Conservation (phyloP, 768 basidiomycete genomes). For the Pholiota conissans region DNA sequence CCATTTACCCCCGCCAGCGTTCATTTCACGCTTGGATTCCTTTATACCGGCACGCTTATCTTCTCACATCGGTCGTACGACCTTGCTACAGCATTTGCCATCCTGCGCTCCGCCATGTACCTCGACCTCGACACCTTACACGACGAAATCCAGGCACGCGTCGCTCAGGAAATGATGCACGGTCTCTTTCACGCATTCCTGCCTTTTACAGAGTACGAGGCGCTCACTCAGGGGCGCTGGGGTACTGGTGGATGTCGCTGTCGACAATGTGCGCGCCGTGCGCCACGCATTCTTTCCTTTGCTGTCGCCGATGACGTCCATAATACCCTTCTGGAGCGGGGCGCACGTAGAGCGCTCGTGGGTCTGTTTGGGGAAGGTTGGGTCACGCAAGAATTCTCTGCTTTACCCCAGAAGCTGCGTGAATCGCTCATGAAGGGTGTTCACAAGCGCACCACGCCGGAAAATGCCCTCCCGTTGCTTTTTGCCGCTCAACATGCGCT, state of each 20-base stretch:
- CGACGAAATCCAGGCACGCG: conserved; percentile 78
- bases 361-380: conserved; percentile 88
- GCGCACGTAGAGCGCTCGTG: conserved; percentile 74
- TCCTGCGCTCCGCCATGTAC: conserved; percentile 82
- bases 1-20: conserved; percentile 94
- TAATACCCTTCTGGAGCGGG: conserved; percentile 68
- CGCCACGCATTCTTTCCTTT: conserved; percentile 84
- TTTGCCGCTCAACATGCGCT: conserved; percentile 66
- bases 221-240: conserved; percentile 74
- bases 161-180: conserved; percentile 88
- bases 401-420: conserved; percentile 62
- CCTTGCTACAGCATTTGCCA: conserved; percentile 87
- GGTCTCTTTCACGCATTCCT: conserved; percentile 86
- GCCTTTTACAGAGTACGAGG: conserved; percentile 77
- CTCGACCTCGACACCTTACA: conserved; percentile 73
- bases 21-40: conserved; percentile 91
- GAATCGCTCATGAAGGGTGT: conserved; percentile 75
- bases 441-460: conserved; percentile 62
- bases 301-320: conserved; percentile 74
- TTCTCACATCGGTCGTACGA: conserved; percentile 95
- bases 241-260: conserved; percentile 84
- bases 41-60: conserved; percentile 92
- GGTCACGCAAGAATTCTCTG: conserved; percentile 81
- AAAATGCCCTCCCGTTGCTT: conserved; percentile 68
- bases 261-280: conserved; percentile 77